Evolutionary conservation across 306 rosid genomes (phyloP), one percentile per base, ranked within the genome.

Genomic region (Sphenostylis stenocarpa): DNA sequence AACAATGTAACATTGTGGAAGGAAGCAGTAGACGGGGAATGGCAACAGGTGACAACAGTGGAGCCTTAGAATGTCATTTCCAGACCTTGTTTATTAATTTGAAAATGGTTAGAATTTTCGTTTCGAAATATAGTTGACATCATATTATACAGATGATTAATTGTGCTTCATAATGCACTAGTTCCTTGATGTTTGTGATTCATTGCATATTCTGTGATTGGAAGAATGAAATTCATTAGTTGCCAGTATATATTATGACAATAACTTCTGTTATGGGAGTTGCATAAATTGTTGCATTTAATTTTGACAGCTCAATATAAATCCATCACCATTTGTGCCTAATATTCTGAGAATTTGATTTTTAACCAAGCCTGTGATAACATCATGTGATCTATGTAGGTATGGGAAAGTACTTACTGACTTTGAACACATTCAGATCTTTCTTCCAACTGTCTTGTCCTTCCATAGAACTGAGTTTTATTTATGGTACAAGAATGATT

Each of bases 21-120:
- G 81, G 97, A 92, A 85, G 89, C 88, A 19, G 96, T 88, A 7
- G 94, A 92, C 29, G 97, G 97, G 73, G 96, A 90, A 38, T 92
- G 93, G 97, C 90, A 88, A 70, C 97, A 88, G 85, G 96, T 91
- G 80, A 85, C 96, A 39, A 88, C 96, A 36, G 94, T 91, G 49
- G 94, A 91, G 48, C 87, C 90, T 0, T 91, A 91, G 93, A 67
- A 70, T 86, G 19, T 43, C 69, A 44, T 60, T 82, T 51, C 38
- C 81, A 58, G 78, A 55, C 62, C 52, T 67, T 47, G 61, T 61
- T 51, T 57, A 55, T 81, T 70, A 64, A 53, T 81, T 82, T 79
- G 73, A 63, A 48, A 66, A 71, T 82, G 80, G 75, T 82, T 85
- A 71, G 83, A 71, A 29, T 65, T 79, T 58, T 82, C 73, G 45